Base-by-base conservation (phyloP, 805 yeast genomes). In the Jamesozyma hellenica region DNA sequence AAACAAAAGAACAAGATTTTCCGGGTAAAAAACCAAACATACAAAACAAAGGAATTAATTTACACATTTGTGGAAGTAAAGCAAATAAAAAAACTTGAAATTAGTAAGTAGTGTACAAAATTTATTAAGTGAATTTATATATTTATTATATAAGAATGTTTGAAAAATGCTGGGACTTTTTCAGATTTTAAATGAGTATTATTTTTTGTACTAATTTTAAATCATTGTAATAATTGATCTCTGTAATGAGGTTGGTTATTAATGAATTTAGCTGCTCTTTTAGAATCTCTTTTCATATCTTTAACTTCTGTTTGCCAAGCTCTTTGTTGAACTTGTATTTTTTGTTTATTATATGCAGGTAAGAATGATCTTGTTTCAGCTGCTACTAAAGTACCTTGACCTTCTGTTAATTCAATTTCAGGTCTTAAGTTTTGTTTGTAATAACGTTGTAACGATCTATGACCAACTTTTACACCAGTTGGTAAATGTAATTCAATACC, bases 211-310 rank as follows among this genome's bases (percentile, higher is more conserved):
- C n/a, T n/a, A n/a, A n/a, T n/a, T n/a, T 21, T 8, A 29, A 15
- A 29, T 15, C 18, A 68, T 53, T 69, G 74, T 46, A 86, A 66
- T 46, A 86, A 61, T 60, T 78, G 83, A 58, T 86, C 95, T 57
- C 95, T 75, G 71, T 71, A 86, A 55, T 90, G 87, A 35, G 84
- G 81, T 72, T 92, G 96, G 71, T 80, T 72, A 62, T 90, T 90
- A 63, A 84, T 71, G 58, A 75, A 77, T 61, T 84, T 85, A 43
- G 82, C 79, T 31, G 86, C 82, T 52, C 81, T 68, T 56, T 70
- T 68, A 38, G 64, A 72, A 45, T 62, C 63, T 51, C 63, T 65
- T 53, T 67, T 70, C 63, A 67, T 67, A 61, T 71, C 67, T 62
- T 69, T 67, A 56, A 66, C 62, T 67, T 65, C 74, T 38, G 68